Evolutionary conservation across 768 basidiomycete species (phyloP), one percentile per base, ranked within the genome.

Genomic region (Rhizopogon sp.): DNA sequence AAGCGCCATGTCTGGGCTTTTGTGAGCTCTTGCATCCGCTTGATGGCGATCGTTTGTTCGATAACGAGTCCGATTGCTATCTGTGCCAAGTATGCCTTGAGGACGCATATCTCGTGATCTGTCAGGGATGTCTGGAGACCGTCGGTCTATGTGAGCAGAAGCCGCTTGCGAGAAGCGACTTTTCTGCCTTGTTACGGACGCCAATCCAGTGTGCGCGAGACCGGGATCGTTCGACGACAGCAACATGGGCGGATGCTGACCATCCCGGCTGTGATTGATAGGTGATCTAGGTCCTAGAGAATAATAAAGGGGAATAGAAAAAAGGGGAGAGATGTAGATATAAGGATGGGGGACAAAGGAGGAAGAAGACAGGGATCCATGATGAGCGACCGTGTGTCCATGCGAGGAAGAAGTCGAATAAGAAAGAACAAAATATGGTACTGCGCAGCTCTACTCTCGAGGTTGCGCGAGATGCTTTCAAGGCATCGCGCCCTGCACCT

Each of bases 231-330:
- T 56, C 39, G 56, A 60, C 11, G 61, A 52, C 28, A 52, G 57
- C 25, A 50, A 50, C 29, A 43, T 56, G 11, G 56, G 53, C 13
- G 58, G 49, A 60, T 63, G 62, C 63, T 68, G 64, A 55, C 58
- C 46, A 45, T 68, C 70, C 56, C 71, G 74, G 45, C 61, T 33
- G 54, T 67, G 64, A 42, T 66, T 66, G 39, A 68, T 61, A 16
- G 75, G 72, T 22, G 76, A 74, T 56, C 67, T 67, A 44, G 66
- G 64, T 65, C 76, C 76, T 77, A 75, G 61, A 77, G 68, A 66
- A 72, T 43, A 66, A 74, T 71, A 64, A 60, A 55, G 58, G 47
- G 64, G 64, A 59, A 67, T 51, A 60, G 55, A 50, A 67, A 50
- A 67, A 67, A 64, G 55, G 60, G 60, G 59, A 43, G 58, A 56